Conservation (phyloP, 441 rosid species). For the Gossypium davidsonii region DNA sequence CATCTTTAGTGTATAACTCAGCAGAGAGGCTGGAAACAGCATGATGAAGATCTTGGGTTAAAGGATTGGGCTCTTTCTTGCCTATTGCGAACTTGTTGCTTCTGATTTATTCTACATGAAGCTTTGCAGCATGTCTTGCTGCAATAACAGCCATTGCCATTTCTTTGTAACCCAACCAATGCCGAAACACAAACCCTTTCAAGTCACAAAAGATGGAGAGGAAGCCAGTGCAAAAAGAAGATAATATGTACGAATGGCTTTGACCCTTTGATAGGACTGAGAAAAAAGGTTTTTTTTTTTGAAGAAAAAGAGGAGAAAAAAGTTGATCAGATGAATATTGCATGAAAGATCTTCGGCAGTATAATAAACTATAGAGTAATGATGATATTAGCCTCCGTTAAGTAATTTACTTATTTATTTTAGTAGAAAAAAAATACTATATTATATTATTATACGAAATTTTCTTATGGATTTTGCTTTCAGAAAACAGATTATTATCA, state of each 20-base stretch:
- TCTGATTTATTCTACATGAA: background rate
- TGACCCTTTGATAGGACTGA: background rate
- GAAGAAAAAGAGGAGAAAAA: background rate
- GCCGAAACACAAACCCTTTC: background rate
- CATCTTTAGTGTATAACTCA: constrained; percentile 17
- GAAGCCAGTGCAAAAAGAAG: background rate
- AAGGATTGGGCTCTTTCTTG: background rate
- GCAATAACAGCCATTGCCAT: background rate
- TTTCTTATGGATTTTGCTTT: no score
- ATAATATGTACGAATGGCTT: background rate
- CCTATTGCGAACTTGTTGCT: background rate
- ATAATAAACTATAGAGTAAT: background rate
- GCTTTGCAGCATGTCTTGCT: background rate
- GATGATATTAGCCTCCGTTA: background rate
- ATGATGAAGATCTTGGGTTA: background rate
- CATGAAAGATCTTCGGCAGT: background rate
- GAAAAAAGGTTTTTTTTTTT: no score
- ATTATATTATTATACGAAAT: no score
- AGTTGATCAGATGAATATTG: background rate
- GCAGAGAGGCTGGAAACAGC: constrained; percentile 14
- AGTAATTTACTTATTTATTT: no score
- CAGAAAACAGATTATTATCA: no score
- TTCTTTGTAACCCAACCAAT: background rate
- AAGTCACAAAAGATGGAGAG: background rate
- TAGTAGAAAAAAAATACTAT: no score